Conservation (phyloP, 139 green algal species). For the Eudorina sp. region DNA sequence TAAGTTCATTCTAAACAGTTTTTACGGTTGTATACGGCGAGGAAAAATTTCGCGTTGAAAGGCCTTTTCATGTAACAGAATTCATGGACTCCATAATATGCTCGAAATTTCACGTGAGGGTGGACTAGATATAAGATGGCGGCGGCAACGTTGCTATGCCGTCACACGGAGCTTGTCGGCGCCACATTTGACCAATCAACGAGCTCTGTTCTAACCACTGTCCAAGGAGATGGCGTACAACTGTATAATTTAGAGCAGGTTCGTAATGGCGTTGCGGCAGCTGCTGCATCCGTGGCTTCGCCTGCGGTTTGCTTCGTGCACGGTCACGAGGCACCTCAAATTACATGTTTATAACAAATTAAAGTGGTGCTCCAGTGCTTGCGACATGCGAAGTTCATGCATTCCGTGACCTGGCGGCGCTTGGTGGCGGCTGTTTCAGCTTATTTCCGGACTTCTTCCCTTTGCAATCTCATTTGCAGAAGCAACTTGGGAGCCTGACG, state of each 20-base stretch:
- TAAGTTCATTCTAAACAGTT: no score
- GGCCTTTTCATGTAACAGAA: no score
- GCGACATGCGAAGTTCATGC: no score
- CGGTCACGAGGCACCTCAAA: no score
- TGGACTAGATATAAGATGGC: no score
- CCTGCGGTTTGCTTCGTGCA: no score
- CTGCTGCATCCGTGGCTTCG: background rate
- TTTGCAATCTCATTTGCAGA: slow-evolving; percentile 13
- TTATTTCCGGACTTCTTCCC: background rate
- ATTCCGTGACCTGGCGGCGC: background rate
- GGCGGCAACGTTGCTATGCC: background rate
- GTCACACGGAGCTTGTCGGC: background rate
- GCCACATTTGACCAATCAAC: background rate
- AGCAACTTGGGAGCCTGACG: background rate
- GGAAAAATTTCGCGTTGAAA: no score
- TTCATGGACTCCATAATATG: no score
- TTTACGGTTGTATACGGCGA: no score
- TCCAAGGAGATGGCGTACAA: slow-evolving; percentile 42
- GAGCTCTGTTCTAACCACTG: background rate
- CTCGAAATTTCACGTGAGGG: no score
- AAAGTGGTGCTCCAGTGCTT: no score
- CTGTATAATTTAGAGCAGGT: slow-evolving; percentile 39
- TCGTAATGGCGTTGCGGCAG: background rate
- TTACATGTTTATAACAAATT: no score
- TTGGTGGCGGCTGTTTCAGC: background rate